These are phyloP conservation scores for Fusarium sp. DNA, from an alignment of 2,329 filamentous ascomycete genomes.

Conservation along the genomic window DNA sequence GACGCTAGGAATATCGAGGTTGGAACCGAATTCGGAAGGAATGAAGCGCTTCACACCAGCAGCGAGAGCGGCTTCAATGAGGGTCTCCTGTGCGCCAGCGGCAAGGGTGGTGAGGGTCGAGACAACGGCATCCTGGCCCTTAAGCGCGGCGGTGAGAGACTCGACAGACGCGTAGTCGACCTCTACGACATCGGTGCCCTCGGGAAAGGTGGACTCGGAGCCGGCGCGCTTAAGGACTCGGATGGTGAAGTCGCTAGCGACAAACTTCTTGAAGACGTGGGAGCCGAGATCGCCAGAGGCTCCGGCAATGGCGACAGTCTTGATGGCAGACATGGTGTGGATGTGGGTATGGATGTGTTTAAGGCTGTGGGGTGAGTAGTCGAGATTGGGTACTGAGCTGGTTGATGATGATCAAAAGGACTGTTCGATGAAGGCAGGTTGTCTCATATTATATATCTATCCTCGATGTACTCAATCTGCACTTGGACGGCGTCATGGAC, in stretches of 20 bases:
- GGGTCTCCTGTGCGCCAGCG: conserved; percentile 52
- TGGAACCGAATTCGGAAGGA: conserved; percentile 66
- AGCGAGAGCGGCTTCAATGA: conserved; percentile 69
- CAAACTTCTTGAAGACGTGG: conserved; percentile 46
- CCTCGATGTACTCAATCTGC: not conserved
- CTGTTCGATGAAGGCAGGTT: not conserved
- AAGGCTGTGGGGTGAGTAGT: not conserved
- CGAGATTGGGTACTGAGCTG: not conserved
- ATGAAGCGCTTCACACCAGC: conserved; percentile 73
- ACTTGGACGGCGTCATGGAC: not conserved
- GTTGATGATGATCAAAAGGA: not conserved
- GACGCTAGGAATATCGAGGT: conserved; percentile 49
- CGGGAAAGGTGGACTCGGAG: conserved; percentile 54
- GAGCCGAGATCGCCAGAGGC: conserved; percentile 52
- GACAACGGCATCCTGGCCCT: conserved; percentile 69
- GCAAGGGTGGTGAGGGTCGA: conserved; percentile 50
- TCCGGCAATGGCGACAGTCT: conserved; percentile 54
- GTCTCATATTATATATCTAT: not conserved
- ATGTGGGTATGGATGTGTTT: not conserved
- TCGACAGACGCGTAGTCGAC: conserved; percentile 57
- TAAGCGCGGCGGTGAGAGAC: conserved; percentile 63
- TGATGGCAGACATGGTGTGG: conserved; percentile 47
- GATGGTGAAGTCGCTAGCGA: conserved; percentile 51
- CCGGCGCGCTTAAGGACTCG: conserved; percentile 52
- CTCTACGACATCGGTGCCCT: conserved; percentile 46